Conservation (phyloP, 179 eudicot genomes). For the Beta macrorhiza region DNA sequence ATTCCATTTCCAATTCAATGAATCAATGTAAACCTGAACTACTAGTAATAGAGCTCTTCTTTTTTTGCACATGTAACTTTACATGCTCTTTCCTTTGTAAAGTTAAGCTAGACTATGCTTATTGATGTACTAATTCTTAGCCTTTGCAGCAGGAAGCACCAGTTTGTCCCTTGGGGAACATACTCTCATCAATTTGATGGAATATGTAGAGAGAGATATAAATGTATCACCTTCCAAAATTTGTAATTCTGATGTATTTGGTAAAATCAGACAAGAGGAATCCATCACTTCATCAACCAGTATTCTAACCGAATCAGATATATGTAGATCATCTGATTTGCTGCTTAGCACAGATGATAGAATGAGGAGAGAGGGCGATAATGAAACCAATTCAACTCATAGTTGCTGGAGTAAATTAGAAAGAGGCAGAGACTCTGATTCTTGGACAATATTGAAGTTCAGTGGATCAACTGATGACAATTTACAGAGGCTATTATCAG, state of each 20-base stretch:
- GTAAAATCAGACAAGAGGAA: background rate
- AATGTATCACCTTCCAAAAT: background rate
- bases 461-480: too few relatives aligned
- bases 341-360: background rate
- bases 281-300: background rate
- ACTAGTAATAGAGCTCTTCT: background rate
- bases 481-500: background rate
- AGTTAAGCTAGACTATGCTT: background rate
- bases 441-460: background rate
- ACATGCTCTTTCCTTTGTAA: background rate
- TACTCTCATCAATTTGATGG: background rate
- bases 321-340: background rate
- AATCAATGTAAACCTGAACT: too few relatives aligned
- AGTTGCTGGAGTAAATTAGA: background rate
- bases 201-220: background rate
- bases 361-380: background rate
- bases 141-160: conserved; percentile 17
- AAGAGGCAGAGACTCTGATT: background rate
- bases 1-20: background rate
- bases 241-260: background rate
- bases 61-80: background rate
- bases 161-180: background rate
- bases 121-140: background rate
- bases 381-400: background rate
- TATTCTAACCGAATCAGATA: background rate